Conservation (phyloP, 495 filamentous ascomycete species). For the Cetradonia linearis region DNA sequence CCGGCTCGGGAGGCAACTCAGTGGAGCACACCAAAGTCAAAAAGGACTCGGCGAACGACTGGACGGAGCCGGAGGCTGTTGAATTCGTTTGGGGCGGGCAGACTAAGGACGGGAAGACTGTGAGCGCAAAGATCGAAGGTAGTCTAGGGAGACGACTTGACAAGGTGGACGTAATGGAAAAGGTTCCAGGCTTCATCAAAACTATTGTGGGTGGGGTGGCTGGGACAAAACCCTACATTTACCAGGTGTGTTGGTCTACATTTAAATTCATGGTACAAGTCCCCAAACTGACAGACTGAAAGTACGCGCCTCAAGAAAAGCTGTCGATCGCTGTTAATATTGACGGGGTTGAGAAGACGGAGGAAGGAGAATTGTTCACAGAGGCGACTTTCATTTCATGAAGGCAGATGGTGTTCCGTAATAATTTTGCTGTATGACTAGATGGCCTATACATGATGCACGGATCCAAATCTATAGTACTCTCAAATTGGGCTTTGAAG, state of each 20-base stretch:
- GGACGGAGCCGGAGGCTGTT: conserved; percentile 72
- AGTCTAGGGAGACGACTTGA: conserved; percentile 61
- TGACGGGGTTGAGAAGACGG: conserved; percentile 61
- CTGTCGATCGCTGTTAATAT: conserved; percentile 71
- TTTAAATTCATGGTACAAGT: not conserved
- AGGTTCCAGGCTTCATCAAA: conserved; percentile 93
- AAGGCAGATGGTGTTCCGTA: not conserved
- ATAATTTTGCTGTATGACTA: conserved; percentile 6
- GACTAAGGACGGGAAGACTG: conserved; percentile 61
- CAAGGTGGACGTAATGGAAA: conserved; percentile 89
- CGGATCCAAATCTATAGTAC: not conserved
- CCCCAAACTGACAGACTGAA: not conserved
- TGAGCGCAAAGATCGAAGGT: conserved; percentile 59
- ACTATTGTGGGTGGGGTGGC: conserved; percentile 74
- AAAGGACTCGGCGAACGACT: conserved; percentile 67
- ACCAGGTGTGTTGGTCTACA: conserved; percentile 54
- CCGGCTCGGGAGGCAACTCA: conserved; percentile 46
- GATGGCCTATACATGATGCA: conserved; percentile 2
- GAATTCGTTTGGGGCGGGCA: conserved; percentile 72
- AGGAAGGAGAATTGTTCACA: conserved; percentile 66
- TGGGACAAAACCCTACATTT: conserved; percentile 93
- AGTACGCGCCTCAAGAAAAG: conserved; percentile 57
- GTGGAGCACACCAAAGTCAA: conserved; percentile 57
- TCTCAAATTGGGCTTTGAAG: not conserved
- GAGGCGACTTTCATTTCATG: conserved; percentile 90